Evolutionary conservation across 1,284 basidiomycete genomes (phyloP).

Genomic region (Fereydounia khargensis): DNA sequence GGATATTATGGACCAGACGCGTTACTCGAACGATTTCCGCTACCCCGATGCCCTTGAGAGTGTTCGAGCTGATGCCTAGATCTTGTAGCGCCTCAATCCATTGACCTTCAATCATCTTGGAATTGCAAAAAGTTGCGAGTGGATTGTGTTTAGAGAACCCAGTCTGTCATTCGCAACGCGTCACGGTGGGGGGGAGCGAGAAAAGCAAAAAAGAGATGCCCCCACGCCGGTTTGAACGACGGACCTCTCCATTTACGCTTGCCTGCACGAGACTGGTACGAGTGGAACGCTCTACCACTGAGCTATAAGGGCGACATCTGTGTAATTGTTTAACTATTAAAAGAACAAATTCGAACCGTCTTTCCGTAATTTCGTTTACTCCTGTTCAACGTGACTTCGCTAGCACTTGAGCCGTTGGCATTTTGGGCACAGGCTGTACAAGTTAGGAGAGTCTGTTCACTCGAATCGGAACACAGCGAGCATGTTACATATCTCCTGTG

Average conservation of each 20-base stretch:
- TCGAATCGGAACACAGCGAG: too few relatives aligned
- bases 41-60: constrained; percentile 30
- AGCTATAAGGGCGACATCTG: background rate
- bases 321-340: background rate
- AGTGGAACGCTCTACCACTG: background rate
- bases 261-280: background rate
- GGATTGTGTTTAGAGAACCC: too few relatives aligned
- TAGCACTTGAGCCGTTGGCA: too few relatives aligned
- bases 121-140: too few relatives aligned
- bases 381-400: too few relatives aligned
- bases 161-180: too few relatives aligned
- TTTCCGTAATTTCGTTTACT: background rate
- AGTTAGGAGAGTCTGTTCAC: too few relatives aligned
- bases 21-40: constrained; percentile 10
- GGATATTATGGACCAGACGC: constrained; percentile 42
- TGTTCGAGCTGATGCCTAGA: too few relatives aligned
- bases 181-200: too few relatives aligned
- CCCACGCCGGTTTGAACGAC: background rate
- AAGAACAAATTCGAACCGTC: background rate
- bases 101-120: background rate
- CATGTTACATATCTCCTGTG: too few relatives aligned
- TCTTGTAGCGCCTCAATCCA: background rate
- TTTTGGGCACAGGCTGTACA: too few relatives aligned
- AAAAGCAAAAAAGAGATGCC: background rate
- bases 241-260: background rate